Base-by-base conservation (phyloP, 805 yeast genomes). In the Cyberlindnera mycetangii region DNA sequence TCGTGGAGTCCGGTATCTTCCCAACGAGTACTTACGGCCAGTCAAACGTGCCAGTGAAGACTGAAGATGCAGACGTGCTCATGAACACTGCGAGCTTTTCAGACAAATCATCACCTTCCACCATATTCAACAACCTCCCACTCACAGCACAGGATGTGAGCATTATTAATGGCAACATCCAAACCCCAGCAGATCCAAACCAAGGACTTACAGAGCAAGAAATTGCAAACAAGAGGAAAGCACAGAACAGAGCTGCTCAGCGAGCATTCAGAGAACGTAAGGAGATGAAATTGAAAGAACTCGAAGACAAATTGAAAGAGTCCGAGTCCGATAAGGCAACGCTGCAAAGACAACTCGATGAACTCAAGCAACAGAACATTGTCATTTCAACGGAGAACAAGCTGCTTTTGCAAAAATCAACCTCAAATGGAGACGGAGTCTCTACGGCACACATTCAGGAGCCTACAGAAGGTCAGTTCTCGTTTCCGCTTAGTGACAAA, bases 161-260 rank as follows among this genome's bases (percentile, higher is more conserved):
- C 19, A 5, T n/a, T 3, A 7, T 45, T 19, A 48, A 47, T 19
- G 38, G 36, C 1, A 34, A 14, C 17, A 39, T 39, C 44, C 44
- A 42, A 25, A 21, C 22, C 9, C n/a, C n/a, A n/a, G n/a, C n/a
- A n/a, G 44, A 44, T 12, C 21, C 32, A 15, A 35, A 35, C 33
- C 25, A 27, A 17, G 47, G 44, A 7, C 34, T 48, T 8, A 31
- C 51, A 0, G 56, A 70, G 41, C 65, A 66, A 32, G 76, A 79
- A 48, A 54, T 77, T 6, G 72, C 72, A 16, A 67, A 74, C 50
- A 80, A 78, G 60, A 74, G 86, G 41, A 85, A 81, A 58, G 89
- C 88, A 2, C 93, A 84, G 60, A 86, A 87, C 59, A 70, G 95
- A 56, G 90, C 90, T 10, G 95, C 95, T 1, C 96, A 88, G 65